Percentiles rank a stretch among this genome's conserved stretches.
phyloP scores from a whole-genome alignment of 257 asterid genomes.

The Nicotiana tabacum region DNA sequence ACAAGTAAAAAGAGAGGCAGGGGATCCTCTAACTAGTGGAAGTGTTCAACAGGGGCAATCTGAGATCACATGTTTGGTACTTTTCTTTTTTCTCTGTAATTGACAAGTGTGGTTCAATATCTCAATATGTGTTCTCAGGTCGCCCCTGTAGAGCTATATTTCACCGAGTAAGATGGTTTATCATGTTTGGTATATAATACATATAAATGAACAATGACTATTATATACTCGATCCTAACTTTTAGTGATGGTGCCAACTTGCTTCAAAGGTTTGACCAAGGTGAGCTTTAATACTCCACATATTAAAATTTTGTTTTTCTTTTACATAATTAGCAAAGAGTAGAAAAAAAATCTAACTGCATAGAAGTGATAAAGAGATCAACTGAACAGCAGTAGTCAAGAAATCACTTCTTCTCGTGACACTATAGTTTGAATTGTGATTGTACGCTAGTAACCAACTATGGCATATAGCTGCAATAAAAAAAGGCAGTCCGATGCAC shows the following conservation, averaged over 20 bases:
- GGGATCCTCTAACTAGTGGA: not conserved
- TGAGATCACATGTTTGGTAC: not conserved
- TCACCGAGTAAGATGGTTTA: not conserved
- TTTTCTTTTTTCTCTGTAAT: not conserved
- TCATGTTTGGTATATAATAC: too few species aligned
- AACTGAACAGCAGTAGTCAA: too few species aligned
- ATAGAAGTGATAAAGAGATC: too few species aligned
- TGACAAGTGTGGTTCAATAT: not conserved
- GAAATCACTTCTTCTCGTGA: too few species aligned
- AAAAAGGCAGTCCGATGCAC: too few species aligned
- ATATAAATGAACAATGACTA: not conserved
- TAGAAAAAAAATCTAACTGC: too few species aligned
- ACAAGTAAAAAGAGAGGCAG: not conserved
- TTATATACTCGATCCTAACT: not conserved
- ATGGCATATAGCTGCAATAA: not conserved
- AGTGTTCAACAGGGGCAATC: not conserved
- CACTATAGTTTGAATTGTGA: not conserved
- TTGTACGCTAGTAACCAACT: not conserved
- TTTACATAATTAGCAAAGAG: not conserved
- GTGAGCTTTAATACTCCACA: not conserved
- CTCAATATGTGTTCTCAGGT: conserved; percentile 6
- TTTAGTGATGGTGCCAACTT: not conserved
- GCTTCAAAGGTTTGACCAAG: not conserved
- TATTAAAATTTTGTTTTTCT: not conserved
- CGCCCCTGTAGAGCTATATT: not conserved